Evolutionary conservation across 2,329 filamentous ascomycete genomes (phyloP), one percentile per base, ranked within the genome.

Genomic region (Aspergillus sp.): DNA sequence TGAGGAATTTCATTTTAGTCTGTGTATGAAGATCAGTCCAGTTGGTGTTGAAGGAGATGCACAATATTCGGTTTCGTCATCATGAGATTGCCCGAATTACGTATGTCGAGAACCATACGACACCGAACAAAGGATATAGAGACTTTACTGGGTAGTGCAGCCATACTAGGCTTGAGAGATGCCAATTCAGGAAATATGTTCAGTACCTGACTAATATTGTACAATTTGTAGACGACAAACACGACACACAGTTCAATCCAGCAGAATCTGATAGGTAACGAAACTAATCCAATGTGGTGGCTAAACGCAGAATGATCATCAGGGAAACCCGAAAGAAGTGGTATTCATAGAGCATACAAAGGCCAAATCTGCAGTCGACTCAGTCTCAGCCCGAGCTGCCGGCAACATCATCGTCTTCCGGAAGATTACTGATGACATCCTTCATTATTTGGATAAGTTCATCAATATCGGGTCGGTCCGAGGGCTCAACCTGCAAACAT

Each of bases 401-500:
- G 4, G 54, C 53, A 37, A 53, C 47, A n/a, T 55, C 58, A 37
- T 67, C 79, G 59, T 86, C 83, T 43, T 84, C 81, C 0, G 85
- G 83, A 51, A 89, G 63, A 43, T 77, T 72, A 30, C 78, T 75
- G 57, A 95, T 78, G 13, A 88, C 85, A 11, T 73, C 72, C 65
- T 90, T 81, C n/a, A 95, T 83, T 64, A 93, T 78, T 36, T 72
- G 69, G 54, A 94, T 93, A 65, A 96, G 70, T 68, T 93, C 84
- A 56, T 89, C 82, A 47, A 95, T 85, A 67, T 94, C 87, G 11
- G 93, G 93, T 51, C 93, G 75, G 64, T 97, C 91, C 3, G 78
- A 79, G 0, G 91, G 86, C 71, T 98, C 93, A 27, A 97, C 87
- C 56, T 75, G 80, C 60, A 98, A 72, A 68, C 93, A 98, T 61